Base-by-base conservation (phyloP, 1,139 yeast species). In the Meyerozyma elateridarum region DNA sequence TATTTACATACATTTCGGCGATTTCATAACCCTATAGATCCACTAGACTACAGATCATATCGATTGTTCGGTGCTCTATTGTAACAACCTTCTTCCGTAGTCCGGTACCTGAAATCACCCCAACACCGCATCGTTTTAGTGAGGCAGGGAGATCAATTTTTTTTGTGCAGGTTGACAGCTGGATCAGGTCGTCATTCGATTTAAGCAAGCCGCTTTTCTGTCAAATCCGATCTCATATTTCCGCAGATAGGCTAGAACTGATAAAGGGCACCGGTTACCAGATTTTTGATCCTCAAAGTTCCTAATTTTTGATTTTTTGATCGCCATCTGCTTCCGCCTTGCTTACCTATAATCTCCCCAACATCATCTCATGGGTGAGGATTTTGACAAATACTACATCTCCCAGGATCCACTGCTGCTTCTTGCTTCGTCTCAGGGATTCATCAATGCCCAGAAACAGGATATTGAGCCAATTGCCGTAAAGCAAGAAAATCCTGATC, bases 121-220 rank as follows among this genome's bases (percentile, higher is more conserved):
- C 20, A 8, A 7, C 8, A 8, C 8, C 9, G 20, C 20, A 19
- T 19, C 14, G 15, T 22, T n/a, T 22, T 22, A 15, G 11, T 22
- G 25, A 14, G 25, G 25, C 25, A 12, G 9, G 25, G 15, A n/a
- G n/a, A 22, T 22, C 25, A 22, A 22, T 12, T 15, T 22, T 24
- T 24, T 24, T 24, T 24, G 27, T 24, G 27, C 27, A 24, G 27
- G 27, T 18, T 24, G 27, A 24, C n/a, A n/a, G n/a, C n/a, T n/a
- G n/a, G n/a, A n/a, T n/a, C n/a, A n/a, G n/a, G n/a, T n/a, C n/a
- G n/a, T n/a, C n/a, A n/a, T n/a, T n/a, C n/a, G n/a, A n/a, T n/a
- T n/a, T n/a, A n/a, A n/a, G n/a, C n/a, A n/a, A n/a, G n/a, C n/a
- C n/a, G n/a, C n/a, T n/a, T n/a, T n/a, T n/a, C n/a, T n/a, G n/a